These are phyloP conservation scores for Fusarium haematococcum DNA, from an alignment of 2,329 filamentous ascomycete genomes.

Conservation along the genomic window DNA sequence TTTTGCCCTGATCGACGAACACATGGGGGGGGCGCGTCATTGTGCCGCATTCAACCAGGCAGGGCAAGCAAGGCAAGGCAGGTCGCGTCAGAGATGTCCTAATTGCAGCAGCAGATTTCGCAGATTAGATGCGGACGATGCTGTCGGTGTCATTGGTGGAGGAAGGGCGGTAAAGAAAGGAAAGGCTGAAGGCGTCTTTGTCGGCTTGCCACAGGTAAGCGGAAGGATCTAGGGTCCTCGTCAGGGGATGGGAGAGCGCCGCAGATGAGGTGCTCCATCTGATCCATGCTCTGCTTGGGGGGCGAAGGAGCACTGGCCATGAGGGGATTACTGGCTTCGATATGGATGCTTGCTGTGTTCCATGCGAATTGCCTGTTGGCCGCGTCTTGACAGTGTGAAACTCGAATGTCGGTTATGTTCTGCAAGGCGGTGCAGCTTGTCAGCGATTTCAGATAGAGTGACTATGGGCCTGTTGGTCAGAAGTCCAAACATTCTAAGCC, in stretches of 20 bases:
- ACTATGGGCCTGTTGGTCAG: background rate
- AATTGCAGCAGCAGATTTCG: constrained; percentile 11
- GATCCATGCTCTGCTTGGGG: constrained; percentile 5
- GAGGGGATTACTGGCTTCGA: constrained; percentile 27
- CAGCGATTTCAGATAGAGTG: constrained; percentile 19
- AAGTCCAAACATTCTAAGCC: background rate
- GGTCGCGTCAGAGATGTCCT: background rate
- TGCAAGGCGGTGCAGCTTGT: constrained; percentile 2
- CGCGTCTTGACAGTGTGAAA: background rate
- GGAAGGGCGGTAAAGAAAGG: background rate
- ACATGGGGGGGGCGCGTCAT: constrained; percentile 23
- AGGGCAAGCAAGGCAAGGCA: background rate
- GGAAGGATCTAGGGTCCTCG: constrained; percentile 27
- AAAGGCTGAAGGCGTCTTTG: background rate
- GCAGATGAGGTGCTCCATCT: constrained; percentile 31
- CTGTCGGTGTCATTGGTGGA: constrained; percentile 27
- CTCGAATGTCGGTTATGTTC: background rate
- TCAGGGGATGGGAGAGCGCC: constrained; percentile 7
- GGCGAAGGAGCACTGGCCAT: constrained; percentile 30
- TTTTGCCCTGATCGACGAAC: constrained; percentile 16
- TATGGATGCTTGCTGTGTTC: background rate
- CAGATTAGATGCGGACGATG: constrained; percentile 30
- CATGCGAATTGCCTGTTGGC: background rate
- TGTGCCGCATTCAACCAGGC: constrained; percentile 8
- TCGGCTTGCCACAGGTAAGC: constrained; percentile 8